These are phyloP conservation scores for Periconia macrospinosa DNA, from an alignment of 2,329 filamentous ascomycete genomes.

Conservation along the genomic window DNA sequence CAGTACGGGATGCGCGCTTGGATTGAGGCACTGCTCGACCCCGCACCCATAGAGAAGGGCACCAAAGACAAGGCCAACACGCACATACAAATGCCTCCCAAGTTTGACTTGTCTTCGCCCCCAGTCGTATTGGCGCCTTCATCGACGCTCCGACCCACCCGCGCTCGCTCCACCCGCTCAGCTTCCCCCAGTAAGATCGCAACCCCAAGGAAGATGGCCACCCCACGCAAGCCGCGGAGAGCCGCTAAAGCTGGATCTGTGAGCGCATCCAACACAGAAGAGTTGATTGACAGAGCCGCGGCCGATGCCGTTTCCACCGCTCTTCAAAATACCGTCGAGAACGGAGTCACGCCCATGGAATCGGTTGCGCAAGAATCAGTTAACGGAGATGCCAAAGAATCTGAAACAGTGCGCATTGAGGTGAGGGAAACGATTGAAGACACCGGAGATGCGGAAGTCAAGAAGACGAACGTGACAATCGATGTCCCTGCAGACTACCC, in stretches of 20 bases:
- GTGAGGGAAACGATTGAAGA: slow-evolving; percentile 66
- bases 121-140: slow-evolving; percentile 35
- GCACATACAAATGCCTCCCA: slow-evolving; percentile 78
- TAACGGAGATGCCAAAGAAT: slow-evolving; percentile 44
- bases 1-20: slow-evolving; percentile 86
- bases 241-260: slow-evolving; percentile 27
- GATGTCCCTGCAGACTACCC: slow-evolving; percentile 70
- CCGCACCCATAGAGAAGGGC: slow-evolving; percentile 72
- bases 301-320: slow-evolving; percentile 52
- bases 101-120: slow-evolving; percentile 59
- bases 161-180: slow-evolving; percentile 61
- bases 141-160: slow-evolving; percentile 41
- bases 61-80: slow-evolving; percentile 68
- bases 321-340: slow-evolving; percentile 35
- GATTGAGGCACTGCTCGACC: slow-evolving; percentile 90
- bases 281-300: slow-evolving; percentile 49
- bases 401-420: slow-evolving; percentile 66
- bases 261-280: slow-evolving; percentile 26
- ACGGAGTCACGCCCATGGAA: slow-evolving; percentile 27
- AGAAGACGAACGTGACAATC: slow-evolving; percentile 72
- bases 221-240: slow-evolving; percentile 47
- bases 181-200: slow-evolving; percentile 58
- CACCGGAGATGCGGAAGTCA: slow-evolving; percentile 65
- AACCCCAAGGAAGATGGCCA: slow-evolving; percentile 32
- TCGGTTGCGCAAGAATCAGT: slow-evolving; percentile 47